Base-by-base conservation (phyloP, 768 basidiomycete species). In the Tulasnella sp. region DNA sequence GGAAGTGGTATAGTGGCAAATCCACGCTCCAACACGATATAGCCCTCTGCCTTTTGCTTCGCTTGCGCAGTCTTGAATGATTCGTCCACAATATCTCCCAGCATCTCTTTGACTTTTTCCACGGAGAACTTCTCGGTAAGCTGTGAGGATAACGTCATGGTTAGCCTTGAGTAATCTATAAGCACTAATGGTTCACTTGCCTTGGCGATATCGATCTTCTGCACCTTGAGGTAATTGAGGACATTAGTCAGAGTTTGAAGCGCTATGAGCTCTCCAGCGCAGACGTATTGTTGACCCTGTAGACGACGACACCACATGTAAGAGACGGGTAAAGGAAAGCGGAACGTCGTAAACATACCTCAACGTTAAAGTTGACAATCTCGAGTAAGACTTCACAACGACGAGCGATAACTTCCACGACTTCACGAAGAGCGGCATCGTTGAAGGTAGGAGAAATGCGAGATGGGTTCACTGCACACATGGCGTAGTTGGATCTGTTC, bases 251-350 rank as follows among this genome's bases (percentile, higher is more conserved):
- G 75, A 0, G 90, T 86, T 58, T 95, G 90, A 31, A 98, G 71
- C 1, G 88, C 87, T 28, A 92, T 72, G 33, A 98, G 78, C 64
- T 98, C 93, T 66, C 95, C 95, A 37, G 95, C 95, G 60, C 90
- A 95, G 56, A 99, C 95, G 65, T 98, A 98, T 87, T 99, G 95
- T 77, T 95, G 91, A 56, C 93, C 93, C 83, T 95, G 67, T 48
- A 59, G 19, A 52, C 28, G 34, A 34, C 4, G 37, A 50, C 35
- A 57, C 45, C 53, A 37, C 42, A 5, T 19, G 31, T 20, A 35
- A 33, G 29, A 29, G 19, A 20, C 20, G 5, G 16, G 24, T 13
- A 25, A 40, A 34, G 19, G 25, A 4, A 37, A 29, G 19, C n/a
- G 27, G n/a, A 20, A 6, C 6, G 5, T 6, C 5, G 7, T 9